Percentiles rank a stretch among this genome's conserved stretches.
These are phyloP conservation scores for Clonostachys solani DNA, from an alignment of 2,329 filamentous ascomycete species.

Conservation along the genomic window DNA sequence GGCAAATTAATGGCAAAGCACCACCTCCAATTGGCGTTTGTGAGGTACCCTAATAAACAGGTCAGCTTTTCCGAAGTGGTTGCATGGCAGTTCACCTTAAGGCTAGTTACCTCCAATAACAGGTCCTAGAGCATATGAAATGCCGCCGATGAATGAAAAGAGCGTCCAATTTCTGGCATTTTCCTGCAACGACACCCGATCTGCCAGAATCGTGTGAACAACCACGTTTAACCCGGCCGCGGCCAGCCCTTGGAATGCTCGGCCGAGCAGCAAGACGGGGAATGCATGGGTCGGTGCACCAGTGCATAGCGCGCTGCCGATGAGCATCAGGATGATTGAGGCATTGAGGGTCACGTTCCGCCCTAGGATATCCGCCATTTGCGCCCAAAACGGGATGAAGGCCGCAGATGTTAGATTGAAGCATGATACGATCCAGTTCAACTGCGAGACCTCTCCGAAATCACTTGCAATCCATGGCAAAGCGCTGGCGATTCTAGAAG, in stretches of 20 bases:
- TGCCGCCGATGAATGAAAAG: constrained; percentile 55
- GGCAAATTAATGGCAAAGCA: constrained; percentile 63
- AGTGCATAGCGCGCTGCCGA: constrained; percentile 60
- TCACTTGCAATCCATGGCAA: constrained; percentile 55
- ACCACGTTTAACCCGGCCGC: constrained; percentile 58
- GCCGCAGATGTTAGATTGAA: constrained; percentile 65
- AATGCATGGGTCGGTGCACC: constrained; percentile 49
- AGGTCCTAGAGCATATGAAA: constrained; percentile 57
- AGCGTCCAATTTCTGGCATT: constrained; percentile 59
- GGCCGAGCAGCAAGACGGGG: constrained; percentile 56
- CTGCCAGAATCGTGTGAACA: constrained; percentile 59
- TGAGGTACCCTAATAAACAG: constrained; percentile 36
- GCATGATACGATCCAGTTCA: constrained; percentile 67
- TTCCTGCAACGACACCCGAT: constrained; percentile 57
- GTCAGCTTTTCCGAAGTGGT: not conserved
- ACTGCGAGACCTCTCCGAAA: constrained; percentile 53
- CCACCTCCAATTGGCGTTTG: constrained; percentile 57
- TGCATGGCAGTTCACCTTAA: not conserved
- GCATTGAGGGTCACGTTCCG: constrained; percentile 54
- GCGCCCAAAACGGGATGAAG: constrained; percentile 63
- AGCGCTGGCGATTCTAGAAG: constrained; percentile 24
- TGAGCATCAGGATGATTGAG: constrained; percentile 49
- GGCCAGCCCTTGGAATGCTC: constrained; percentile 58
- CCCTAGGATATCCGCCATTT: constrained; percentile 62
- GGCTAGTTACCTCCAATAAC: constrained; percentile 46